phyloP scores from a whole-genome alignment of 202 grass and related monocot genomes.

The Zoysia matrella region DNA sequence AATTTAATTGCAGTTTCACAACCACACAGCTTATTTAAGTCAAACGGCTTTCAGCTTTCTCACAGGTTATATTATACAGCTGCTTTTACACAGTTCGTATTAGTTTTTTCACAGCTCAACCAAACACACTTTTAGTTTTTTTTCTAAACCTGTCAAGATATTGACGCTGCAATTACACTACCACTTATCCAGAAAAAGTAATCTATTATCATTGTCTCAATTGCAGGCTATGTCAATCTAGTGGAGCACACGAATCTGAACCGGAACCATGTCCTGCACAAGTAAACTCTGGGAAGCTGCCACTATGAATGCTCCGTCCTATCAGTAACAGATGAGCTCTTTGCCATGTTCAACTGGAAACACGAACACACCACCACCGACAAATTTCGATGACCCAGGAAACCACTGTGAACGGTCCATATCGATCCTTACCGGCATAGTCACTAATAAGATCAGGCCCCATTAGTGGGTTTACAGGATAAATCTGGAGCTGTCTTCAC shows the following conservation, averaged over 20 bases:
- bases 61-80: too few relatives aligned
- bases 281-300: constrained; percentile 51
- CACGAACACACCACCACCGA: neutral
- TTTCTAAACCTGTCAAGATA: neutral
- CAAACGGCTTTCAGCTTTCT: too few relatives aligned
- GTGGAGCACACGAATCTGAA: constrained; percentile 32
- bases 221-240: constrained; percentile 49
- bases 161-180: constrained; percentile 1
- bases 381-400: neutral
- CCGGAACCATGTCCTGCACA: constrained; percentile 25
- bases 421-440: constrained; percentile 8
- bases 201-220: neutral
- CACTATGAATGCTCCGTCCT: constrained; percentile 57
- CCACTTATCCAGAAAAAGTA: neutral
- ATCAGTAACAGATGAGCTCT: constrained; percentile 40
- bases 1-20: too few relatives aligned
- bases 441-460: constrained; percentile 43
- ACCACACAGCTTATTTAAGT: too few relatives aligned
- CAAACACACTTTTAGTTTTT: too few relatives aligned
- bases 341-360: neutral
- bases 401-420: constrained; percentile 1
- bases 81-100: too few relatives aligned
- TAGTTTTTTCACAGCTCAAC: too few relatives aligned
- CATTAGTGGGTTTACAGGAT: constrained; percentile 27
- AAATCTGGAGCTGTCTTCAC: constrained; percentile 1